These are phyloP conservation scores for Coelastrella sp. DNA, from an alignment of 139 green algal species.

Conservation along the genomic window DNA sequence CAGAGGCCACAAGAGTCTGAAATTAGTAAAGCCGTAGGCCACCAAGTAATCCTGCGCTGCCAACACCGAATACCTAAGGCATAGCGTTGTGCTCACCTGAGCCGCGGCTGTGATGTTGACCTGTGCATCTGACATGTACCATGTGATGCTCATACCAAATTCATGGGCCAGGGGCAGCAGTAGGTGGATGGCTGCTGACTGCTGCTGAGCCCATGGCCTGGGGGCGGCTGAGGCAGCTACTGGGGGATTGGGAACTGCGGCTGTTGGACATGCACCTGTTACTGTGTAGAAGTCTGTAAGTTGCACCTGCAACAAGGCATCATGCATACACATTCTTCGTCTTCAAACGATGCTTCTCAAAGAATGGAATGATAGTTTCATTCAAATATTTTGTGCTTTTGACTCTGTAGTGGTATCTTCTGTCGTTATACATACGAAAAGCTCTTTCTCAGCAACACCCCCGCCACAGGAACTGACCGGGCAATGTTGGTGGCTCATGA, in stretches of 20 bases:
- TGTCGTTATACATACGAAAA: too few relatives aligned
- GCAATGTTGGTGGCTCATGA: too few relatives aligned
- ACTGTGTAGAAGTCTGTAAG: slow-evolving; percentile 23
- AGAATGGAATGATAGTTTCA: too few relatives aligned
- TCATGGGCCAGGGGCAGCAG: slow-evolving; percentile 29
- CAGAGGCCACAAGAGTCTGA: too few relatives aligned
- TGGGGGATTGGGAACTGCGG: neutral
- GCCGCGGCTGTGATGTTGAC: slow-evolving; percentile 1
- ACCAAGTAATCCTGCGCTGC: too few relatives aligned
- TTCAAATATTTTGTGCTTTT: too few relatives aligned
- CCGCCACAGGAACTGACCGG: too few relatives aligned
- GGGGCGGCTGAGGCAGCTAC: neutral
- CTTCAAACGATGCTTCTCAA: neutral
- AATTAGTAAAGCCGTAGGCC: too few relatives aligned
- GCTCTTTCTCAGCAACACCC: too few relatives aligned
- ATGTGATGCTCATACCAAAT: neutral
- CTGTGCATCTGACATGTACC: slow-evolving; percentile 15
- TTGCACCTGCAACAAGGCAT: slow-evolving; percentile 1
- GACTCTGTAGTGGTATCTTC: too few relatives aligned
- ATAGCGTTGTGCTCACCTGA: neutral
- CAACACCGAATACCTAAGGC: too few relatives aligned
- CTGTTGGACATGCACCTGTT: neutral
- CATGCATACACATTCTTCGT: neutral
- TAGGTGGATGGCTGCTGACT: neutral
- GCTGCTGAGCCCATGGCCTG: slow-evolving; percentile 3